phyloP scores from a whole-genome alignment of 768 basidiomycete species.

The Dentipellis sp. region DNA sequence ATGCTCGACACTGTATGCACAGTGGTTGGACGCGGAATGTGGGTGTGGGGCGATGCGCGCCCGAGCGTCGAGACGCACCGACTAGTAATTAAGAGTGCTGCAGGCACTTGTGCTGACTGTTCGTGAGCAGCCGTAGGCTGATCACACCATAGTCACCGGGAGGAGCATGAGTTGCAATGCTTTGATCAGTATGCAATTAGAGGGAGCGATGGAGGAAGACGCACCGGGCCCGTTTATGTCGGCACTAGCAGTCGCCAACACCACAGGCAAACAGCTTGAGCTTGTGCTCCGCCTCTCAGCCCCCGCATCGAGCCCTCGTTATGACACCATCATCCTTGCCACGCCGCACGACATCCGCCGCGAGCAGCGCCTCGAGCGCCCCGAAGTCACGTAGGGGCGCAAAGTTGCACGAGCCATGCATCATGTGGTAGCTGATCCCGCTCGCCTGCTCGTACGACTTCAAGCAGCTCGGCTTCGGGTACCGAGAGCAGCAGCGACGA shows the following conservation, averaged over 20 bases:
- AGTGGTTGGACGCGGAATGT: not conserved
- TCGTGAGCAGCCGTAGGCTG: conserved; percentile 76
- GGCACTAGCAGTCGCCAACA: conserved; percentile 73
- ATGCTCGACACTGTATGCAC: too few relatives aligned
- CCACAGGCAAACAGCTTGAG: conserved; percentile 84
- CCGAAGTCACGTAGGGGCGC: conserved; percentile 82
- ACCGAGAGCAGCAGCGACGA: conserved; percentile 62
- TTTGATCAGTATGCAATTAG: not conserved
- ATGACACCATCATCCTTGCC: conserved; percentile 33
- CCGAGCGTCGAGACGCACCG: conserved; percentile 15
- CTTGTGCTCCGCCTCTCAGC: conserved; percentile 72
- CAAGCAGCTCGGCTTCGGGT: conserved; percentile 92
- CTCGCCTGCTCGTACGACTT: conserved; percentile 96
- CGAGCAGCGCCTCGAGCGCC: conserved; percentile 66
- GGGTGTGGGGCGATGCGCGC: not conserved
- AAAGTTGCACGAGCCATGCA: conserved; percentile 89
- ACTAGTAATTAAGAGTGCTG: conserved; percentile 38
- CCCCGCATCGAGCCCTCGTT: conserved; percentile 55
- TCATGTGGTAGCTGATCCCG: conserved; percentile 90
- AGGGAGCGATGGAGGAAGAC: conserved; percentile 11
- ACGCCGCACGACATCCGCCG: conserved; percentile 25
- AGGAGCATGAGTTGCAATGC: conserved; percentile 74
- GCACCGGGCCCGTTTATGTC: conserved; percentile 90
- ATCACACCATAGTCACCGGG: conserved; percentile 86
- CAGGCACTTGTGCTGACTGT: conserved; percentile 55